Conservation (phyloP, 2,329 filamentous ascomycete species). For the Fusarium duplospermum region DNA sequence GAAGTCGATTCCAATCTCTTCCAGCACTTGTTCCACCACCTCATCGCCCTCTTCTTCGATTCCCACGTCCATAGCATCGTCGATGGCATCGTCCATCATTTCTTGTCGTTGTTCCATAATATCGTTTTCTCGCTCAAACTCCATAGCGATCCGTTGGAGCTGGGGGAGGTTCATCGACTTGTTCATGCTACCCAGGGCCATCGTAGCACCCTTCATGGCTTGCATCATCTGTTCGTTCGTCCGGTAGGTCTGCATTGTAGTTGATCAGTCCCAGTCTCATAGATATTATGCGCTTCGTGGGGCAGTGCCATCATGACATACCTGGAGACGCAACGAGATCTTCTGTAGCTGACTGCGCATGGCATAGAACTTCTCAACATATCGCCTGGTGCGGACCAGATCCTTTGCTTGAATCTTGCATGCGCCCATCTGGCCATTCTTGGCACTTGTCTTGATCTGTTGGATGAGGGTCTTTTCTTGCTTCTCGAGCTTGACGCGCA, state of each 20-base stretch:
- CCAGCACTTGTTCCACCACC: slow-evolving; percentile 94
- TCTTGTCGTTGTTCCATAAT: slow-evolving; percentile 99
- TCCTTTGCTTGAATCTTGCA: slow-evolving; percentile 99
- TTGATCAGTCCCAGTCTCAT: slow-evolving; percentile 21
- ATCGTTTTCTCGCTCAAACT: slow-evolving; percentile 98
- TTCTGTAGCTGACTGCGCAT: slow-evolving; percentile 98
- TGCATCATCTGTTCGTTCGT: slow-evolving; percentile 99
- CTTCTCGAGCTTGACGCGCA: slow-evolving; percentile 95
- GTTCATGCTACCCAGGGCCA: slow-evolving; percentile 96
- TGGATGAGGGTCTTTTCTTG: slow-evolving; percentile 97
- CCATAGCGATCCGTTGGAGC: slow-evolving; percentile 96
- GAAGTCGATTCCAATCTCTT: slow-evolving; percentile 96
- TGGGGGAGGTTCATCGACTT: slow-evolving; percentile 96
- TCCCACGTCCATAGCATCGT: slow-evolving; percentile 91
- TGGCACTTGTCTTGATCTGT: slow-evolving; percentile 98
- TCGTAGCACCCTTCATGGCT: slow-evolving; percentile 97
- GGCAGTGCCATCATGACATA: slow-evolving; percentile 50
- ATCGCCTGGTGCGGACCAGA: slow-evolving; percentile 89
- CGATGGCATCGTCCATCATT: slow-evolving; percentile 99
- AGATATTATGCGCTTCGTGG: neutral
- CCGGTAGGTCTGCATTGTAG: slow-evolving; percentile 78
- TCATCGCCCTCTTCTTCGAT: slow-evolving; percentile 97
- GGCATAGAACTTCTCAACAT: slow-evolving; percentile 97
- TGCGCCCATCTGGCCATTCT: slow-evolving; percentile 98
- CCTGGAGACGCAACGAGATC: slow-evolving; percentile 93